Evolutionary conservation across 2,329 filamentous ascomycete genomes (phyloP), one percentile per base, ranked within the genome.

Genomic region (Didymella exigua): DNA sequence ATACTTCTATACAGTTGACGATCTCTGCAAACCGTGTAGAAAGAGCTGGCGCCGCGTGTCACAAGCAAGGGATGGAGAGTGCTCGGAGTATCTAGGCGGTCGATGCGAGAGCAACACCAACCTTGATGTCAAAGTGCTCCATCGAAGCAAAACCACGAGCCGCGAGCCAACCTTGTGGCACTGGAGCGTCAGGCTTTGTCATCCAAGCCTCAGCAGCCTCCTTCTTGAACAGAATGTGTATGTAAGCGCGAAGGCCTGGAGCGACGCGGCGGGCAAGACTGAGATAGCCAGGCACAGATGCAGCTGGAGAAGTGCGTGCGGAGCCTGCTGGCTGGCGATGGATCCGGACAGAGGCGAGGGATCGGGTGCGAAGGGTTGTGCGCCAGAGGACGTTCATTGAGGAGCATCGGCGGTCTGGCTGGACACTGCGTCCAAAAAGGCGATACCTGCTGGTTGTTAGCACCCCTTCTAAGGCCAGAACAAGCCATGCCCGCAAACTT

Each of bases 121-220:
- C 65, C 53, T 62, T 68, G 50, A 72, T 45, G 1, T 67, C 53
- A 27, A 70, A 73, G 49, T 66, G 40, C 49, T 71, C 67, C 68
- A 71, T 70, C 1, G 10, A 3, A 1, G 16, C 52, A 34, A 72
- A 73, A 10, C 70, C 69, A 26, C 53, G 54, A 2, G 50, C 41
- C 4, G 6, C 4, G 4, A 70, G 55, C 69, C 69, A 72, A 33
- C 7, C 36, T 5, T 1, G 40, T 1, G 62, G 64, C 9, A 63
- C 24, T 5, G 33, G 27, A 1, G 61, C 58, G 14, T 61, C 54
- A 2, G 48, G 41, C 4, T 37, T 10, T 0, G 24, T 58, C 68
- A 72, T 71, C 68, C 68, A 72, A 0, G 49, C 18, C 34, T 67
- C 62, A 7, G 59, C 61, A 8, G 33, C 46, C 16, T 63, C 58